Conservation (phyloP, 108 stramenopile genomes). For the Skeletonema grethae region DNA sequence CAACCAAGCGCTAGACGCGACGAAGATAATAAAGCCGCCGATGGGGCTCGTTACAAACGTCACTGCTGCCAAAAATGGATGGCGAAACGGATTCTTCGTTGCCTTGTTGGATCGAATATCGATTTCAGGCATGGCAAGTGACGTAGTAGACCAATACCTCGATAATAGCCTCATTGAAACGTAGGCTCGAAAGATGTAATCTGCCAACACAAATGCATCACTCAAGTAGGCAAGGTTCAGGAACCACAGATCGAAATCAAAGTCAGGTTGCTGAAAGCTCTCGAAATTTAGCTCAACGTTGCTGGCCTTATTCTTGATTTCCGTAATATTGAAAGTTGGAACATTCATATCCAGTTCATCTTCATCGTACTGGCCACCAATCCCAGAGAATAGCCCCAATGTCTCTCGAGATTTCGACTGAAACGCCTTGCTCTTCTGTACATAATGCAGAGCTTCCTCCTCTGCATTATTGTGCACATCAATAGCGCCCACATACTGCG, state of each 20-base stretch:
- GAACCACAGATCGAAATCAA: constrained; percentile 51
- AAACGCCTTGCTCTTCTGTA: constrained; percentile 40
- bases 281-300: constrained; percentile 42
- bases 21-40: constrained; percentile 33
- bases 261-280: constrained; percentile 34
- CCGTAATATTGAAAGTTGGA: constrained; percentile 45
- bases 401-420: constrained; percentile 31
- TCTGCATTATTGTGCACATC: constrained; percentile 16
- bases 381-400: constrained; percentile 44
- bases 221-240: constrained; percentile 23
- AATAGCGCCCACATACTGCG: constrained; percentile 25
- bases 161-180: constrained; percentile 32
- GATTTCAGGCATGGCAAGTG: constrained; percentile 39
- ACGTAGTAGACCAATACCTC: constrained; percentile 51
- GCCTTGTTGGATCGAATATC: constrained; percentile 48
- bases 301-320: constrained; percentile 45
- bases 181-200: constrained; percentile 41
- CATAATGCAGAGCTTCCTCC: constrained; percentile 32
- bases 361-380: constrained; percentile 32
- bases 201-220: constrained; percentile 40
- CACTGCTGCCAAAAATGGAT: constrained; percentile 24
- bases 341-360: constrained; percentile 20
- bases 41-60: constrained; percentile 33
- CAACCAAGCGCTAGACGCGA: constrained; percentile 30
- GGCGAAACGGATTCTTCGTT: constrained; percentile 39